Conservation (phyloP, 2,329 filamentous ascomycete species). For the Ceratocystis papillata region DNA sequence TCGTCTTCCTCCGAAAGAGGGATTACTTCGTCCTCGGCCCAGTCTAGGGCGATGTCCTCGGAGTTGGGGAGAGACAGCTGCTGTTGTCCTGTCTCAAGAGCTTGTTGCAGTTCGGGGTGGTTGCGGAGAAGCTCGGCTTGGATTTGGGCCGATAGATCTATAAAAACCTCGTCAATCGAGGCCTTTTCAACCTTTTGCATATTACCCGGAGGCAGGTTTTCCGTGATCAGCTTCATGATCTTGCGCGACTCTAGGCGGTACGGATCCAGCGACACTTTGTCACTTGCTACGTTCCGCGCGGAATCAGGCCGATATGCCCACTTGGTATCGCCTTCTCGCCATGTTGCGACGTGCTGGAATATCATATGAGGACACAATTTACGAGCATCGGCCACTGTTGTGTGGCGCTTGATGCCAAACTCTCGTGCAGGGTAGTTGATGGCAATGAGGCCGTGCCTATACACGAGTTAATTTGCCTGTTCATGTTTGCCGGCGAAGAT, state of each 20-base stretch:
- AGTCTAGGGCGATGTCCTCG: conserved; percentile 59
- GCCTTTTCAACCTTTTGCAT: conserved; percentile 80
- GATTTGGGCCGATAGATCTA: conserved; percentile 79
- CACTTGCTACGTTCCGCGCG: conserved; percentile 64
- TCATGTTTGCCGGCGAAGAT: not conserved
- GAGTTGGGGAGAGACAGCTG: conserved; percentile 62
- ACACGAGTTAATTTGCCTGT: conserved; percentile 24
- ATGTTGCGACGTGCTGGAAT: conserved; percentile 87
- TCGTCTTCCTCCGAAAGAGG: conserved; percentile 68
- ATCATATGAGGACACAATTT: conserved; percentile 78
- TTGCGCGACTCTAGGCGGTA: conserved; percentile 76
- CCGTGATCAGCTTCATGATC: conserved; percentile 71
- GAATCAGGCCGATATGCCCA: conserved; percentile 88
- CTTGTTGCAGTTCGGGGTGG: conserved; percentile 55
- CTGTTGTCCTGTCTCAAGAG: conserved; percentile 51
- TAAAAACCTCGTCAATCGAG: conserved; percentile 87
- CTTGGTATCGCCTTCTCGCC: conserved; percentile 78
- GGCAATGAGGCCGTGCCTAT: conserved; percentile 79
- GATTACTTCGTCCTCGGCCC: conserved; percentile 71
- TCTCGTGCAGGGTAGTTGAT: conserved; percentile 87
- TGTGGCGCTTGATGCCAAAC: conserved; percentile 69
- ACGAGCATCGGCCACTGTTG: conserved; percentile 68
- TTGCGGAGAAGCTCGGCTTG: conserved; percentile 62
- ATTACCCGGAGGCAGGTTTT: conserved; percentile 53
- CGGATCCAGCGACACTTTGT: conserved; percentile 90